These are phyloP conservation scores for Neonectria coccinea DNA, from an alignment of 2,329 filamentous ascomycete species.

Conservation along the genomic window DNA sequence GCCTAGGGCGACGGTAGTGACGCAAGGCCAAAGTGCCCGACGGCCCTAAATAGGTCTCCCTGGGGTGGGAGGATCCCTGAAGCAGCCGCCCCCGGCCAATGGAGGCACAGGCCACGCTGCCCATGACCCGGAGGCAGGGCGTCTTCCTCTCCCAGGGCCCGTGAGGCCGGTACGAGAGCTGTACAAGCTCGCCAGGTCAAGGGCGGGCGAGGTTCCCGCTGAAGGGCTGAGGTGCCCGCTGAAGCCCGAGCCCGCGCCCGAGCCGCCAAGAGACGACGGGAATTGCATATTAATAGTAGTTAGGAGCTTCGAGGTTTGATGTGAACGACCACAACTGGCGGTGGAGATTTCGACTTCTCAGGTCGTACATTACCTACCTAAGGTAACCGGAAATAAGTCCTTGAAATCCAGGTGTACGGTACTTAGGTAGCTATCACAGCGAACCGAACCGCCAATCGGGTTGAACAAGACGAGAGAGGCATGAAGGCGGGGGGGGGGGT, in stretches of 20 bases:
- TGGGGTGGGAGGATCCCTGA: slow-evolving; percentile 7
- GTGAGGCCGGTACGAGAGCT: not conserved
- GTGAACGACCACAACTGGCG: not conserved
- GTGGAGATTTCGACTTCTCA: not conserved
- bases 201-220: slow-evolving; percentile 4
- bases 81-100: slow-evolving; percentile 19
- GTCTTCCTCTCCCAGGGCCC: not conserved
- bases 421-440: not conserved
- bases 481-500: too few species aligned
- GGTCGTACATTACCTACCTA: too few species aligned
- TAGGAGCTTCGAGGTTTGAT: not conserved
- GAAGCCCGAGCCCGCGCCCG: not conserved
- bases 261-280: not conserved
- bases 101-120: slow-evolving; percentile 4
- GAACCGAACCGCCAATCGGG: not conserved
- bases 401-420: not conserved
- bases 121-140: not conserved
- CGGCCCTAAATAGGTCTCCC: not conserved
- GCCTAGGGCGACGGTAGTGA: not conserved
- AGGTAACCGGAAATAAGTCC: not conserved
- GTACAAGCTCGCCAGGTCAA: slow-evolving; percentile 1
- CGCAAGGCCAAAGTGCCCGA: not conserved
- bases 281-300: not conserved
- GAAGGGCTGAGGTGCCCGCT: too few species aligned
- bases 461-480: not conserved